Evolutionary conservation across 1,284 basidiomycete genomes (phyloP), one percentile per base, ranked within the genome.

Genomic region (Rhodotorula sp.): DNA sequence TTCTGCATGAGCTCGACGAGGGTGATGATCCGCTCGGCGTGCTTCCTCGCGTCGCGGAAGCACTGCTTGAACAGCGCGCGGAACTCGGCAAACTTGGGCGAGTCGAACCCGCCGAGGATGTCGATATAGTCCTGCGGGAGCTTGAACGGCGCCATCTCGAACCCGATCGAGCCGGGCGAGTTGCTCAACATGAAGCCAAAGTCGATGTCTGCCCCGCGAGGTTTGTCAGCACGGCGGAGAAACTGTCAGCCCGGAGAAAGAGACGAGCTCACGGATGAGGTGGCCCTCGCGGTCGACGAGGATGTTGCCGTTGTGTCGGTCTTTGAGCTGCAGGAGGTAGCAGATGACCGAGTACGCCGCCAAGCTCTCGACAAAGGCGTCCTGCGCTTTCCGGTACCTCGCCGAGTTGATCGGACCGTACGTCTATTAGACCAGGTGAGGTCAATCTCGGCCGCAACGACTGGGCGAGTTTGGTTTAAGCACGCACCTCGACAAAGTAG

Each of bases 141-240:
- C 81, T 99, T 99, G 86, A 99, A 99, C 2, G 97, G 97, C 7
- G 97, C 95, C 19, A 95, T 95, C 83, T 99, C 97, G 80, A 99
- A 99, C 34, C 95, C 93, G 75, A 99, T 91, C 79, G 95, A 97
- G 19, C 95, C 95, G 0, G 97, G 97, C 8, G 93, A 94, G 81
- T 97, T 97, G 52, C 90, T 92, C 64, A 99, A 86, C 86, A 99
- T 97, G 84, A 99, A 99, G 0, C 97, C 97, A 81, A 99, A 99
- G 82, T 99, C 97, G 76, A 98, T 98, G 81, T 98, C 78, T 80
- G 66, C 48, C 1, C 4, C 21, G 45, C 31, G 48, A 47, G 28
- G 28, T 18, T 10, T 7, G 48, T 49, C 31, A 63, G 34, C 48
- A 4, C 7, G 28, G 12, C 23, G 19, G 12, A 28, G 5, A 31